These are phyloP conservation scores for Butyriboletus loyo DNA, from an alignment of 768 basidiomycete species.

Conservation along the genomic window DNA sequence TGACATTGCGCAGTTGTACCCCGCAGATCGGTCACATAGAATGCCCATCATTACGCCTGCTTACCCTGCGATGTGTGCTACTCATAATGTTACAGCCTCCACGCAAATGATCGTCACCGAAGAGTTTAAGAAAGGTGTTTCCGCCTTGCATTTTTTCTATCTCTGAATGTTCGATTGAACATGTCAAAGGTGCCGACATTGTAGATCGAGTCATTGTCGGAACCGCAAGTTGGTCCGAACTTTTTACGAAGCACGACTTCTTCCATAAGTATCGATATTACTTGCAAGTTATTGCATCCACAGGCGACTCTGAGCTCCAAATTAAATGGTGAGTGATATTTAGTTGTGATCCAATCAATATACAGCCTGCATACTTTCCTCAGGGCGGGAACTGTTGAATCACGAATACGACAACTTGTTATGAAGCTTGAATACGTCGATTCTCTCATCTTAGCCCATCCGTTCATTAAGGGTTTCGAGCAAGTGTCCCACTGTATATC, in stretches of 20 bases:
- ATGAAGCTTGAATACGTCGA: conserved; percentile 98
- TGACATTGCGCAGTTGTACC: conserved; percentile 65
- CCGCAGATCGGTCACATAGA: conserved; percentile 87
- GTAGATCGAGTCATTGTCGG: conserved; percentile 90
- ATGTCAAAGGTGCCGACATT: conserved; percentile 76
- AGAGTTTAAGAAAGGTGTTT: conserved; percentile 86
- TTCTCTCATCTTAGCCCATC: conserved; percentile 87
- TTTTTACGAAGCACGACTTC: conserved; percentile 96
- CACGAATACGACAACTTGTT: conserved; percentile 90
- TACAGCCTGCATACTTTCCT: conserved; percentile 11
- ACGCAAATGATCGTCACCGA: conserved; percentile 96
- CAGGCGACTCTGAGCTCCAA: conserved; percentile 78
- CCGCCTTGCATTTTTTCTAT: neutral
- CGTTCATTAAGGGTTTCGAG: conserved; percentile 92
- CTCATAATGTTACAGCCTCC: conserved; percentile 94
- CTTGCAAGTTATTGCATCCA: conserved; percentile 91
- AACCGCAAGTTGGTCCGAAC: conserved; percentile 82
- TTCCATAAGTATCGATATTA: conserved; percentile 97
- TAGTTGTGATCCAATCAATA: neutral
- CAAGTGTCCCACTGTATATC: conserved; percentile 79
- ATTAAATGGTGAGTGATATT: conserved; percentile 75
- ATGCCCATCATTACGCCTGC: conserved; percentile 99
- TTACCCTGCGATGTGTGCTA: conserved; percentile 98
- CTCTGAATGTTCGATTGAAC: conserved; percentile 11
- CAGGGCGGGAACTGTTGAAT: conserved; percentile 98